phyloP scores from a whole-genome alignment of 1,284 basidiomycete genomes.

The Cryptococcus deneoformans region DNA sequence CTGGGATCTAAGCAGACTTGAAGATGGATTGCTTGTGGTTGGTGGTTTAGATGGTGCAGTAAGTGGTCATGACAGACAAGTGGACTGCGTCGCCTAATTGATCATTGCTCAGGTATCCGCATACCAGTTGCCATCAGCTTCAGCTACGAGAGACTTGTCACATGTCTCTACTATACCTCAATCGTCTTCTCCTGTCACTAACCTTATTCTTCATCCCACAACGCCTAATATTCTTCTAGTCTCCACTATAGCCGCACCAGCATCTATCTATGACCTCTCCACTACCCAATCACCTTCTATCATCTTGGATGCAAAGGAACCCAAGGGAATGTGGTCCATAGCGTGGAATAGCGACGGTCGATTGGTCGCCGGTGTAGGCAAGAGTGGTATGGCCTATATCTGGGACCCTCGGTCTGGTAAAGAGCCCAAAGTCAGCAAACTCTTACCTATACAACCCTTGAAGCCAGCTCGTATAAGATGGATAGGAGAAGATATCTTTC shows the following conservation, averaged over 20 bases:
- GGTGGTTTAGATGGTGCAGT: conserved; percentile 36
- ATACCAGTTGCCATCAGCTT: conserved; percentile 12
- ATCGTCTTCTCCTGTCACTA: conserved; percentile 31
- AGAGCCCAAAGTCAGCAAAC: conserved; percentile 16
- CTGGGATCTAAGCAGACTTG: conserved; percentile 41
- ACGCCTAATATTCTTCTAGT: conserved; percentile 42
- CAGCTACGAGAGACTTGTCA: neutral
- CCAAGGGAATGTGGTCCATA: conserved; percentile 42
- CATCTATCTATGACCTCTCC: conserved; percentile 44
- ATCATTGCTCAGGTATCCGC: conserved; percentile 15
- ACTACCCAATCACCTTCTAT: conserved; percentile 16
- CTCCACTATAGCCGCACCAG: conserved; percentile 17
- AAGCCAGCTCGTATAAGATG: conserved; percentile 42
- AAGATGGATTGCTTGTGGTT: conserved; percentile 30
- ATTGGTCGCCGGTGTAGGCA: conserved; percentile 37
- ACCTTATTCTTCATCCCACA: conserved; percentile 48
- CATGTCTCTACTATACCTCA: conserved; percentile 11
- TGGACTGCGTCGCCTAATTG: neutral
- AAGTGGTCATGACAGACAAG: conserved; percentile 5
- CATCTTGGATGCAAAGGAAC: conserved; percentile 20
- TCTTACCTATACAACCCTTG: conserved; percentile 36
- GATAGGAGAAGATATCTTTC: conserved; percentile 43
- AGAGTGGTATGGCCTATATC: conserved; percentile 41
- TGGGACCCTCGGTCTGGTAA: conserved; percentile 41
- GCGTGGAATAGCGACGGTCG: conserved; percentile 47